Conservation (phyloP, 176 grass and related monocot genomes). For the Cenchrus purpureus region DNA sequence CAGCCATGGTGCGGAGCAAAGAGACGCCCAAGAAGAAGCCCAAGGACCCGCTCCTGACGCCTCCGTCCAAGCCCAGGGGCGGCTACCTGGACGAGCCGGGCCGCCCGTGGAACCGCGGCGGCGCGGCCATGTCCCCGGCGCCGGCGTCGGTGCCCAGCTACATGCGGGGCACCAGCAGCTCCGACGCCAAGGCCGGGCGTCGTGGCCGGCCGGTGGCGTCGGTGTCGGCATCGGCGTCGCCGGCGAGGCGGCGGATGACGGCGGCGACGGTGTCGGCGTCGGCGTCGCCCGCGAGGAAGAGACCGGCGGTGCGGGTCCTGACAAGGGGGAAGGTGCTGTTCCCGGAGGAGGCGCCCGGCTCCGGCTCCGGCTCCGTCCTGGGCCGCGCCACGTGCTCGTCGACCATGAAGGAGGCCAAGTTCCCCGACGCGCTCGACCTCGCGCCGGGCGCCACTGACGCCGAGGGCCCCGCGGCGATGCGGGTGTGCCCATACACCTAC, state of each 20-base stretch:
- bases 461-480: slow-evolving; percentile 57
- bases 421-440: slow-evolving; percentile 65
- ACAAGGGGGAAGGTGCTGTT: slow-evolving; percentile 57
- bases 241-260: background rate
- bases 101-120: slow-evolving; percentile 50
- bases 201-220: slow-evolving; percentile 6
- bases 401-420: slow-evolving; percentile 75
- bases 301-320: slow-evolving; percentile 30
- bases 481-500: slow-evolving; percentile 83
- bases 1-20: slow-evolving; percentile 89
- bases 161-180: slow-evolving; percentile 84
- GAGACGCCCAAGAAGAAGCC: slow-evolving; percentile 50
- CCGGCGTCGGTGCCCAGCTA: slow-evolving; percentile 70
- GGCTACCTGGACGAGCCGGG: slow-evolving; percentile 29
- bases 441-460: slow-evolving; percentile 62
- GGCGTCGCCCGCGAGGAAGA: slow-evolving; percentile 5
- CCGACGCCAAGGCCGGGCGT: slow-evolving; percentile 66
- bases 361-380: slow-evolving; percentile 16
- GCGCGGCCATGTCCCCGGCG: slow-evolving; percentile 44
- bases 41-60: slow-evolving; percentile 51
- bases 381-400: slow-evolving; percentile 81
- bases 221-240: slow-evolving; percentile 11
- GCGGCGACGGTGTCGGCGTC: background rate
- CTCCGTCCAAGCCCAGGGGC: slow-evolving; percentile 50
- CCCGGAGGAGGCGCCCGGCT: slow-evolving; percentile 28